These are phyloP conservation scores for Gyromitra esculenta DNA, from an alignment of 2,329 filamentous ascomycete genomes.

Conservation along the genomic window DNA sequence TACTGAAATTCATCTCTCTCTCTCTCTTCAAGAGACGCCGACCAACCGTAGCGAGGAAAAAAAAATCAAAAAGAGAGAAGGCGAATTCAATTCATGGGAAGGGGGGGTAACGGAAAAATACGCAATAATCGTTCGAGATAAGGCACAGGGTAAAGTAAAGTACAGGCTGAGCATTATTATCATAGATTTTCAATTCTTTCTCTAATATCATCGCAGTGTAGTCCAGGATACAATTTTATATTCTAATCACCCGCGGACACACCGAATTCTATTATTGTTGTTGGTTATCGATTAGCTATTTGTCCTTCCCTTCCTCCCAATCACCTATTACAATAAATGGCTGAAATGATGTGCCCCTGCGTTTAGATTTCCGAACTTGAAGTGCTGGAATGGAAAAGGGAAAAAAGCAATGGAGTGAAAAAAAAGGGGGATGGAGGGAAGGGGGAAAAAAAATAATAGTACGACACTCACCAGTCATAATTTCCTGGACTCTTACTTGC, in stretches of 20 bases:
- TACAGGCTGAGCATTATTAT: background rate
- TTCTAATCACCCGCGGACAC: conserved; percentile 44
- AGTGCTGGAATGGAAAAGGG: background rate
- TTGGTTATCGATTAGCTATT: conserved; percentile 12
- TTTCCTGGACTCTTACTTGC: conserved; percentile 66
- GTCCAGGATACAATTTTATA: background rate
- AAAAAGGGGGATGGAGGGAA: background rate
- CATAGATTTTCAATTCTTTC: background rate
- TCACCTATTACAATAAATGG: background rate
- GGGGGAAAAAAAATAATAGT: background rate
- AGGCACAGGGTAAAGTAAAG: background rate
- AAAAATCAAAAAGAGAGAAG: background rate
- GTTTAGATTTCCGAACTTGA: background rate
- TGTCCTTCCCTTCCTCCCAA: background rate
- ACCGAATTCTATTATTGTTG: conserved; percentile 40
- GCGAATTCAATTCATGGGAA: background rate
- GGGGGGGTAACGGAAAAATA: background rate
- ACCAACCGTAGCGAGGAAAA: background rate
- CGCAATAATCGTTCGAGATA: background rate
- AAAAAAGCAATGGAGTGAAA: background rate
- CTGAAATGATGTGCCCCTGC: background rate
- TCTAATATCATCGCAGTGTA: background rate
- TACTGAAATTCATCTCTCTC: background rate
- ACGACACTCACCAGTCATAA: conserved; percentile 58
- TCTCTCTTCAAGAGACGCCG: background rate